Evolutionary conservation across 2,329 filamentous ascomycete genomes (phyloP), one percentile per base, ranked within the genome.

Genomic region (Rosellinia necatrix): DNA sequence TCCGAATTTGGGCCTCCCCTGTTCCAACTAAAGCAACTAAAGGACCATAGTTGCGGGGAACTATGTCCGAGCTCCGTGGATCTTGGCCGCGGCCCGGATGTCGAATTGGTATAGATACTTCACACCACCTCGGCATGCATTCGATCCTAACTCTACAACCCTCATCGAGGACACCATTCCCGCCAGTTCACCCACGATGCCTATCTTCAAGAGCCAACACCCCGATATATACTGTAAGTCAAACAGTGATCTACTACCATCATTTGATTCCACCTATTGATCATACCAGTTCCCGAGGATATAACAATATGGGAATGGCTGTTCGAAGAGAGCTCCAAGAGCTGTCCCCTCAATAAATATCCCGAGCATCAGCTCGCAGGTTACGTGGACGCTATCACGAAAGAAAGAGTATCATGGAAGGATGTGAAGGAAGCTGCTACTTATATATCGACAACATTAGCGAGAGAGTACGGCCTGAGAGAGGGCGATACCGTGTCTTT

Each of bases 371-470:
- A 68, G 22, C 58, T 67, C 9, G 64, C 64, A 4, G 66, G 59
- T 1, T 64, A 56, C 42, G 42, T 63, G 19, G 83, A 89, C 70
- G 84, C 80, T 3, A 70, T 75, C 6, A 87, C 84, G 0, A 80
- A 82, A 57, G 80, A 85, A 54, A 77, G 80, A 12, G 73, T 89
- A 22, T 78, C 77, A 54, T 88, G 80, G 75, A 70, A 72, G n/a
- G 72, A 85, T 27, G 76, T 88, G 34, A 86, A 84, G 63, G 72
- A 76, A 3, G 77, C 79, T 44, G 79, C 83, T 0, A 86, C 79
- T 0, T 76, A 81, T 56, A 75, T 89, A 10, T 86, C 84, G 0
- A 87, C 85, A 0, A 82, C 83, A 0, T 73, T 89, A 10, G 77
- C 79, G 6, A 79, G 76, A 56, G 76, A 79, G 12, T 81, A 83